Evolutionary conservation across 331 rosid species (phyloP), one percentile per base, ranked within the genome.

Genomic region (Rhamnella rubrinervis): DNA sequence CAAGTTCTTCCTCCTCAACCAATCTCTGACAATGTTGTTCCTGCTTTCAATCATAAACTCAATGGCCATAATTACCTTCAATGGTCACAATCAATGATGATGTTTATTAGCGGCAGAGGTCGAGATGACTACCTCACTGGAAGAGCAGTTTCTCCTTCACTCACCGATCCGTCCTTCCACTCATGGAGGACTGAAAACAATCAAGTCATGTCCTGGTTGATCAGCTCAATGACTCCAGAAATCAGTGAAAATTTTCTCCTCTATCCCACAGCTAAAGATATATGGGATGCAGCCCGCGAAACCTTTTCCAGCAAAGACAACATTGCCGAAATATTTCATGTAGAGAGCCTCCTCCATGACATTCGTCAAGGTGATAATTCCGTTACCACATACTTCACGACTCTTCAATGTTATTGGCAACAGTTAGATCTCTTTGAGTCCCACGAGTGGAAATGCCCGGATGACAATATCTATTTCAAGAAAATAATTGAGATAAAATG

Each of bases 221-320:
- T 61, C 14, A 52, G 19, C 21, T 51, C 62, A 2, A 71, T 61
- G 68, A 71, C 23, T 0, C 11, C 23, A 6, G 62, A 71, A 4
- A 61, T 61, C 19, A 57, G 62, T 2, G 68, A 61, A 7, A 71
- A 61, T 46, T 70, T 70, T 23, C 12, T 70, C 2, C 21, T 68
- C 2, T 46, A 21, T 23, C 1, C 23, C 1, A 23, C 1, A 1
- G 23, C 23, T 23, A 23, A 23, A 23, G 23, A 23, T 23, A 23
- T 23, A 23, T 23, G 23, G 23, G 23, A 23, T 23, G 23, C 23
- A 23, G 1, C 23, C 1, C 23, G 1, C 1, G 23, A 23, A 23
- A 23, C 23, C 1, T 23, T 23, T 23, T 23, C 23, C 1, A 23
- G 23, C 21, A 21, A 1, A 6, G 62, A 55, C 6, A 67, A 55